Evolutionary conservation across 2,329 filamentous ascomycete species (phyloP).

Genomic region (Dactylellina haptotyla): DNA sequence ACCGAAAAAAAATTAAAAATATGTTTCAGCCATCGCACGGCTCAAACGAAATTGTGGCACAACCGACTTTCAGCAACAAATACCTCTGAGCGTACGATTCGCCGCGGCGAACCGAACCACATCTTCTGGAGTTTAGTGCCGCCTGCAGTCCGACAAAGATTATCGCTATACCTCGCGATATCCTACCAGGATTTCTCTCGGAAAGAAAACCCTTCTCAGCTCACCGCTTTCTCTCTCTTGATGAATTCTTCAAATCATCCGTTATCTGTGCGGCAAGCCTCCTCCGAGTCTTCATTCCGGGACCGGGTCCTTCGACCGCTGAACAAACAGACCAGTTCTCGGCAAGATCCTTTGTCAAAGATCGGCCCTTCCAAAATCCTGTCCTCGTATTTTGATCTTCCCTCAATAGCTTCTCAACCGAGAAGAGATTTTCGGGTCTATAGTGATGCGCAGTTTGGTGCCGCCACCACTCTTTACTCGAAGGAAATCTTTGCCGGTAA

Average conservation of each 20-base stretch:
- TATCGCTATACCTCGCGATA: too few relatives aligned
- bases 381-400: slow-evolving; percentile 33
- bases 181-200: too few relatives aligned
- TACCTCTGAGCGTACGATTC: not conserved
- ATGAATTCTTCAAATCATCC: not conserved
- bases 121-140: not conserved
- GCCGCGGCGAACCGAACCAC: not conserved
- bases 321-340: not conserved
- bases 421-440: slow-evolving; percentile 38
- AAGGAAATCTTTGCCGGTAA: slow-evolving; percentile 51
- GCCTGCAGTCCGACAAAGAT: not conserved
- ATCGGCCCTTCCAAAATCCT: slow-evolving; percentile 36
- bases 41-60: slow-evolving; percentile 20
- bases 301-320: slow-evolving; percentile 2
- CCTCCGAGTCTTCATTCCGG: not conserved
- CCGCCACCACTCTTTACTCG: slow-evolving; percentile 20
- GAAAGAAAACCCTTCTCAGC: too few relatives aligned
- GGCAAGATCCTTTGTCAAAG: slow-evolving; percentile 23
- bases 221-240: too few relatives aligned
- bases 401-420: slow-evolving; percentile 4
- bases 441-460: slow-evolving; percentile 26
- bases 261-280: not conserved
- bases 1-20: not conserved
- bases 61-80: not conserved
- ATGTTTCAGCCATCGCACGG: slow-evolving; percentile 40